Conservation (phyloP, 1,284 basidiomycete species). For the Fomitopsis pinicola region DNA sequence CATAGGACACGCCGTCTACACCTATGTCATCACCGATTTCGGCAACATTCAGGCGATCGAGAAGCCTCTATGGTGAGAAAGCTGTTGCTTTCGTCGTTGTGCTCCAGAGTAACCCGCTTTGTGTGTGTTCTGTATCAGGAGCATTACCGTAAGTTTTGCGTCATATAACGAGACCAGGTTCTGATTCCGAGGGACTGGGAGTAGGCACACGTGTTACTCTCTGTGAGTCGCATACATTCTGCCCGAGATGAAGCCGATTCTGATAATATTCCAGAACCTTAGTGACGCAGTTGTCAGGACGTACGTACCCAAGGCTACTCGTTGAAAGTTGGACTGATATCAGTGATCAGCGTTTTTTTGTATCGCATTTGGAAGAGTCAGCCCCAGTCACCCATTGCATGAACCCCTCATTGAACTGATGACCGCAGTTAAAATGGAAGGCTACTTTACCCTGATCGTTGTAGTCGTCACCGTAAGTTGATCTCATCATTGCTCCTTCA, state of each 20-base stretch:
- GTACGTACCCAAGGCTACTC: not conserved
- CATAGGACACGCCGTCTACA: constrained; percentile 12
- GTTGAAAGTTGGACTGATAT: not conserved
- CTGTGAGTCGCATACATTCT: not conserved
- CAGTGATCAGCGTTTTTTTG: not conserved
- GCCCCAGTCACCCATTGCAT: not conserved
- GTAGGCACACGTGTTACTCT: constrained; percentile 4
- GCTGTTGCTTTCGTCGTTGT: no score
- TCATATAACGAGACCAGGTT: not conserved
- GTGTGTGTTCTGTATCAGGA: not conserved
- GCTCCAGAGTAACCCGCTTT: no score
- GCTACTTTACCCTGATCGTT: not conserved
- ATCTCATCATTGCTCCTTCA: not conserved
- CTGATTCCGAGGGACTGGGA: not conserved
- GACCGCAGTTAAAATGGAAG: not conserved
- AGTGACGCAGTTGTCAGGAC: constrained; percentile 1
- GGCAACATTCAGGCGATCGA: constrained; percentile 5
- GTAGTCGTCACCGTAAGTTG: no score
- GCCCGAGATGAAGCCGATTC: not conserved
- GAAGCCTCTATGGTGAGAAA: constrained; percentile 2
- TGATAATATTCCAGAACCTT: not conserved
- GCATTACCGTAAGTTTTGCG: constrained; percentile 2
- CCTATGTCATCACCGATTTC: constrained; percentile 14
- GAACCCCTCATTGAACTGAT: not conserved
- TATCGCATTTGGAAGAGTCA: not conserved